Base-by-base conservation (phyloP, 1,284 basidiomycete species). In the Laetiporus sulphureus region DNA sequence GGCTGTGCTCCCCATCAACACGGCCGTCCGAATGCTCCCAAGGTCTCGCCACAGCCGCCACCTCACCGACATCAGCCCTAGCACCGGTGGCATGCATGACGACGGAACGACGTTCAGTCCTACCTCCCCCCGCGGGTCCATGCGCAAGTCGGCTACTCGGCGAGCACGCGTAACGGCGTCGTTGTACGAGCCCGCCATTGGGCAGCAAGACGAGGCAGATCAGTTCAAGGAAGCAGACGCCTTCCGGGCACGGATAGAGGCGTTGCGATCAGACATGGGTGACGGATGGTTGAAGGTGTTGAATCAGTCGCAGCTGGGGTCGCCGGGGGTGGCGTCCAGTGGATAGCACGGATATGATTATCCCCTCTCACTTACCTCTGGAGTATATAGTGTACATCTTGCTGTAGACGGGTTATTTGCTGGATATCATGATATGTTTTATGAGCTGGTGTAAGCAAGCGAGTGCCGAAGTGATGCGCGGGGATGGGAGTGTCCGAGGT, bases 271-370 rank as follows among this genome's bases (percentile, higher is more conserved):
- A 45, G 90, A 92, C 54, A 89, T 92, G 71, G 89, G 89, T 1
- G 90, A 91, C 30, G 80, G 81, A 10, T 91, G 88, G 88, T 56
- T 91, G 54, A 87, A 85, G 65, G 84, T 90, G 41, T 81, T 84
- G 55, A 84, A 77, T 51, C 85, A 89, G 67, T 73, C 71, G 30
- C 69, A 72, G 46, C 55, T 63, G 43, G 57, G 50, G 31, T 58
- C 61, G 36, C 55, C 56, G 21, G 53, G 51, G 15, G 53, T 53
- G 12, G 35, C 44, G 35, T 57, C 51, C 8, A 27, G 25, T 32
- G 51, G 51, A 46, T 57, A 38, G 44, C 43, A n/a, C 38, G 38
- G 22, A 16, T 11, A 21, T 19, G n/a, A n/a, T n/a, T n/a, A n/a
- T n/a, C n/a, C n/a, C n/a, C n/a, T n/a, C n/a, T n/a, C n/a, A n/a